Evolutionary conservation across 2,329 filamentous ascomycete species (phyloP), one percentile per base, ranked within the genome.

Genomic region (Chlorencoelia australis): DNA sequence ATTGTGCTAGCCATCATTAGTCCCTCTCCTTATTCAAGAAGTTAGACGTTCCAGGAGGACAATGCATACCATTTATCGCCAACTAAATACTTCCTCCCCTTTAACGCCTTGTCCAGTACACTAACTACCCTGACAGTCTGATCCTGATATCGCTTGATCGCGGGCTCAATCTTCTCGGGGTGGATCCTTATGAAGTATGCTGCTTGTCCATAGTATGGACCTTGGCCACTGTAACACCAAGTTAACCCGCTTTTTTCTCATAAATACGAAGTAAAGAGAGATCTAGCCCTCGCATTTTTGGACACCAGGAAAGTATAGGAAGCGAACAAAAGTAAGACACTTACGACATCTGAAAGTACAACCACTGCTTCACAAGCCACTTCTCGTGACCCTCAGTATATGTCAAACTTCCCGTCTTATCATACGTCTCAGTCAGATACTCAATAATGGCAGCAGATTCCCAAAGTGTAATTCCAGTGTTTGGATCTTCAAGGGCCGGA

Each of bases 371-470:
- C 10, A 53, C 43, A 5, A 49, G 45, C 27, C 54, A 55, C 18
- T 55, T 53, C 30, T 61, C 55, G 7, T 50, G 50, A 14, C 43
- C 45, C 6, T 41, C 33, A 9, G 44, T 40, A 43, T 59, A 64
- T 35, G 51, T 57, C 29, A 65, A 38, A 29, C 53, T 57, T 17
- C 57, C 41, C 2, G 59, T 44, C n/a, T 49, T 58, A 46, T 67
- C 62, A 51, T 66, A 66, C 6, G 47, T 51, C 25, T 60, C 57
- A 33, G 59, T 43, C 4, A 67, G 37, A 35, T 67, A 68, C 34
- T 64, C 58, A 39, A 68, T 51, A 40, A 66, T 64, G 1, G 65
- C 64, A 11, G 61, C 63, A 14, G 56, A 60, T 45, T 68, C 65
- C 61, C 63, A 68, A 30, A 64, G 53, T 0, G 54, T 58, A 27